Evolutionary conservation across 345 rosid genomes (phyloP).

Genomic region (Aegle marmelos): DNA sequence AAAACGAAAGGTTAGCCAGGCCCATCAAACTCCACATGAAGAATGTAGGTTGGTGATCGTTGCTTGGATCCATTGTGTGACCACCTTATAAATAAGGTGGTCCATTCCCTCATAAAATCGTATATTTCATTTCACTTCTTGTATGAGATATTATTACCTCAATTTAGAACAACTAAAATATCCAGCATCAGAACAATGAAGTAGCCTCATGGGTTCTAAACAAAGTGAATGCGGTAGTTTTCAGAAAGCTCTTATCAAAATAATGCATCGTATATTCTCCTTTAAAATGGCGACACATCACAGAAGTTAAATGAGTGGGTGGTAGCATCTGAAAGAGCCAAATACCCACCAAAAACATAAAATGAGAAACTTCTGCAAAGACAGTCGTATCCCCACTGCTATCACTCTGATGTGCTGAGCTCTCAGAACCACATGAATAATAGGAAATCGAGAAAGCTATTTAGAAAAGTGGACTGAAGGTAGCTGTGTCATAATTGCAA

Average conservation of each 20-base stretch:
- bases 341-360: neutral
- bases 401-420: constrained; percentile 1
- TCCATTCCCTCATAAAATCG: neutral
- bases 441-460: neutral
- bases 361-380: constrained; percentile 6
- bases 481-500: constrained; percentile 28
- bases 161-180: neutral
- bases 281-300: neutral
- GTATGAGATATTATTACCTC: neutral
- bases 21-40: constrained; percentile 8
- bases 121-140: neutral
- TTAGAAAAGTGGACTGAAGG: constrained; percentile 4
- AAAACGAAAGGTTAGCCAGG: constrained; percentile 6
- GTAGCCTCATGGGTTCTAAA: neutral
- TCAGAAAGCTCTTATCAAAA: too few relatives aligned
- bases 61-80: constrained; percentile 17
- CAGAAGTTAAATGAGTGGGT: neutral
- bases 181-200: neutral
- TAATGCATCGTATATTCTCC: neutral
- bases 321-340: constrained; percentile 1
- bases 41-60: constrained; percentile 1
- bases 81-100: constrained; percentile 33
- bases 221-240: neutral
- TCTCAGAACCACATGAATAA: constrained; percentile 19
- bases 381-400: neutral